phyloP scores from a whole-genome alignment of 1,284 basidiomycete genomes.

The Bjerkandera adusta region DNA sequence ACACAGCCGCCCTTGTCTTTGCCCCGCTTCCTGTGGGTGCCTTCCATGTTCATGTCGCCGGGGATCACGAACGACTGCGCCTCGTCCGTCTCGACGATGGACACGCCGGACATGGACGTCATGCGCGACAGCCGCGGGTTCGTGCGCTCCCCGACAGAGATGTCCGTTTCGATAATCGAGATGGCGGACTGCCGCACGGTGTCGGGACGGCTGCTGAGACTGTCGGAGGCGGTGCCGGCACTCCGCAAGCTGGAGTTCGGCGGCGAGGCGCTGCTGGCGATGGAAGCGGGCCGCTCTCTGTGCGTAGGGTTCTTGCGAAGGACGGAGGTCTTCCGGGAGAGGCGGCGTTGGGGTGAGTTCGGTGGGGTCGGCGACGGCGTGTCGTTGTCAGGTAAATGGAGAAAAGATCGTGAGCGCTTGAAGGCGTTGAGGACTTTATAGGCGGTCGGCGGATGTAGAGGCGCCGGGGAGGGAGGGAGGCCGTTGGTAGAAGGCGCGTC shows the following conservation, averaged over 20 bases:
- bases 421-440: constrained; percentile 66
- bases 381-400: constrained; percentile 31
- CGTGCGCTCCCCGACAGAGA: constrained; percentile 20
- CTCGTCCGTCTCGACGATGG: constrained; percentile 26
- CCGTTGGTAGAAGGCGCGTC: constrained; percentile 38
- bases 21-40: constrained; percentile 16
- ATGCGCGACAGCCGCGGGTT: constrained; percentile 28
- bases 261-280: constrained; percentile 33
- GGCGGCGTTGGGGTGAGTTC: constrained; percentile 13
- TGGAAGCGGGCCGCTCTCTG: constrained; percentile 31
- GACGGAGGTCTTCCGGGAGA: constrained; percentile 31
- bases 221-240: constrained; percentile 31
- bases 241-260: constrained; percentile 35
- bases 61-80: constrained; percentile 18
- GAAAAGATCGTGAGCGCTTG: constrained; percentile 54
- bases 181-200: constrained; percentile 20
- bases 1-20: constrained; percentile 19
- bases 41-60: constrained; percentile 19
- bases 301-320: constrained; percentile 26
- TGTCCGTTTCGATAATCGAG: constrained; percentile 21
- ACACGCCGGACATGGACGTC: constrained; percentile 30
- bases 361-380: constrained; percentile 19
- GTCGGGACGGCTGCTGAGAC: constrained; percentile 27
- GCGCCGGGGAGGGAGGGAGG: constrained; percentile 24
- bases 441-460: constrained; percentile 46